Evolutionary conservation across 352 stramenopile species (phyloP).

Genomic region (Globisporangium recalcitrans): DNA sequence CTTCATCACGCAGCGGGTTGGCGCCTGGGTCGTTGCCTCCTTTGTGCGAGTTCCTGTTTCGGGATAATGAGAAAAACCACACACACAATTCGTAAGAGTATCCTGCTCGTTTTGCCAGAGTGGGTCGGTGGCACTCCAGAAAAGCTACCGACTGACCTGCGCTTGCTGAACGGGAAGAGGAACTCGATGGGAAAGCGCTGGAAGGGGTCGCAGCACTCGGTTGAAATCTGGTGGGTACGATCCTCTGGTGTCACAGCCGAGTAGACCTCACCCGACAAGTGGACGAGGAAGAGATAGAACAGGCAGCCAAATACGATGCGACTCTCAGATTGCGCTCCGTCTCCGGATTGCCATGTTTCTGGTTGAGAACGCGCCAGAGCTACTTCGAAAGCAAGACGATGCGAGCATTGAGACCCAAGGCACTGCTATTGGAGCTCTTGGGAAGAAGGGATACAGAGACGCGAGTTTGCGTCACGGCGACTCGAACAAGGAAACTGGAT

Average conservation of each 20-base stretch:
- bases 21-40: not conserved
- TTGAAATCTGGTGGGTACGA: not conserved
- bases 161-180: slow-evolving; percentile 11
- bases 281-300: slow-evolving; percentile 6
- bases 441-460: not conserved
- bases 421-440: not conserved
- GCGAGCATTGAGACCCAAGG: not conserved
- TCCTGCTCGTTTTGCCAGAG: too few species aligned
- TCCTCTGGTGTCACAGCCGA: not conserved
- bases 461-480: not conserved
- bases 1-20: not conserved
- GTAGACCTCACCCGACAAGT: not conserved
- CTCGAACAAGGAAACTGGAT: not conserved
- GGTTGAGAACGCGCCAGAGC: slow-evolving; percentile 18
- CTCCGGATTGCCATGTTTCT: slow-evolving; percentile 20
- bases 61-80: not conserved
- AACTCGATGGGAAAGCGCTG: slow-evolving; percentile 4
- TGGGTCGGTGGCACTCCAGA: too few species aligned
- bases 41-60: not conserved
- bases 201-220: not conserved
- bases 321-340: not conserved
- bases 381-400: slow-evolving; percentile 10
- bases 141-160: not conserved
- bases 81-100: not conserved
- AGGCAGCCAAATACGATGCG: not conserved